These are phyloP conservation scores for Globisporangium viniferum DNA, from an alignment of 352 stramenopile genomes.

Conservation along the genomic window DNA sequence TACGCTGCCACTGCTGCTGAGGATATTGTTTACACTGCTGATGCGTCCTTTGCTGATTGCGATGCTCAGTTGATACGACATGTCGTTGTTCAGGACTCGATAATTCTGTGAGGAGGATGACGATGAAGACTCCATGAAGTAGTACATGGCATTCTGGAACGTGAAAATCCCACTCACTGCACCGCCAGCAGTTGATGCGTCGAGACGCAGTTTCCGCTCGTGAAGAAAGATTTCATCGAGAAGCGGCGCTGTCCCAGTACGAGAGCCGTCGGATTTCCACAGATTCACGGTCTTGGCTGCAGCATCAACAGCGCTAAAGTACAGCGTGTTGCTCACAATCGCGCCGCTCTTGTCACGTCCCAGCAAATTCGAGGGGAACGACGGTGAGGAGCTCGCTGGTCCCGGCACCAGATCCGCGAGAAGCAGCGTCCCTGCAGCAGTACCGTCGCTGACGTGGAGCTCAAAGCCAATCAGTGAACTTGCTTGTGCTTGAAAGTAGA, in stretches of 20 bases:
- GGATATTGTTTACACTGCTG: slow-evolving; percentile 1
- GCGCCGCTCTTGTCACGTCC: background rate
- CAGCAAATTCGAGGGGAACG: slow-evolving; percentile 17
- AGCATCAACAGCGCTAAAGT: slow-evolving; percentile 24
- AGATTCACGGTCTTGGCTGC: slow-evolving; percentile 13
- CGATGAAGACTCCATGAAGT: slow-evolving; percentile 14
- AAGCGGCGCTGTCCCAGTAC: slow-evolving; percentile 19
- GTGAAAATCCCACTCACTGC: slow-evolving; percentile 11
- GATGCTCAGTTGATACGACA: slow-evolving; percentile 20
- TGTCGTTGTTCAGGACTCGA: background rate
- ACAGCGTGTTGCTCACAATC: slow-evolving; percentile 21
- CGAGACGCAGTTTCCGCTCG: slow-evolving; percentile 12
- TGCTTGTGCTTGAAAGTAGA: slow-evolving; percentile 39
- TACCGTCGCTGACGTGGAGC: slow-evolving; percentile 65
- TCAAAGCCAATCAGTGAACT: slow-evolving; percentile 27
- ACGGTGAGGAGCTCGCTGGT: slow-evolving; percentile 22
- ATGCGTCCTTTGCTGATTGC: slow-evolving; percentile 22
- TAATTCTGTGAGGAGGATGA: background rate
- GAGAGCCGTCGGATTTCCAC: slow-evolving; percentile 36
- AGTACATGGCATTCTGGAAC: slow-evolving; percentile 24
- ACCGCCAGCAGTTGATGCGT: background rate
- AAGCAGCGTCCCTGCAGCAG: slow-evolving; percentile 31
- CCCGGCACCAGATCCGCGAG: slow-evolving; percentile 32
- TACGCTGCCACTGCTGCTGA: background rate
- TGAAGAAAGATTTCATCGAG: slow-evolving; percentile 23